Percentiles rank a stretch among this genome's conserved stretches.
Conservation (phyloP, 805 yeast species). For the Metschnikowia kofuensis region DNA sequence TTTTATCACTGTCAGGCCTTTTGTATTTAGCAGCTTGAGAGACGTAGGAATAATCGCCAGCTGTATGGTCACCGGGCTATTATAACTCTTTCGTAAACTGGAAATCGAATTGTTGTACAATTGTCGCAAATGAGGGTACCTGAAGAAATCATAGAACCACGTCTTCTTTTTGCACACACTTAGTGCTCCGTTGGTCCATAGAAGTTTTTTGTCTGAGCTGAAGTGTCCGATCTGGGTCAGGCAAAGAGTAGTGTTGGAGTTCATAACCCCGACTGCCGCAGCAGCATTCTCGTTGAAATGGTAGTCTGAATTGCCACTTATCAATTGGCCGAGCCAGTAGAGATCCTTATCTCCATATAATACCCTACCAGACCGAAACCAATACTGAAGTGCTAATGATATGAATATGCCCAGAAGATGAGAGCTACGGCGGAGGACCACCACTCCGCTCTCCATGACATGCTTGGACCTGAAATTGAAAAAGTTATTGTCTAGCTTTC, state of each 20-base stretch:
- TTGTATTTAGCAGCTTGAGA: slow-evolving; percentile 4
- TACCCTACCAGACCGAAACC: slow-evolving; percentile 19
- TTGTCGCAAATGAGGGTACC: slow-evolving; percentile 7
- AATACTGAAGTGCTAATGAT: slow-evolving; percentile 12
- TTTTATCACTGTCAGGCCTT: neutral
- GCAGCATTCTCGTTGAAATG: slow-evolving; percentile 21
- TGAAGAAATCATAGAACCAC: slow-evolving; percentile 12
- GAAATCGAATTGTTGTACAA: slow-evolving; percentile 5
- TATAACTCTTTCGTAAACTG: slow-evolving; percentile 7
- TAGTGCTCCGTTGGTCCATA: slow-evolving; percentile 32
- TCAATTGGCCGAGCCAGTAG: slow-evolving; percentile 28
- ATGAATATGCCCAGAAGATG: slow-evolving; percentile 19
- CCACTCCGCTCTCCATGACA: slow-evolving; percentile 37
- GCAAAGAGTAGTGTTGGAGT: slow-evolving; percentile 17
- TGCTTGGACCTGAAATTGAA: slow-evolving; percentile 21
- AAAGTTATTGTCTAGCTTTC: slow-evolving; percentile 12
- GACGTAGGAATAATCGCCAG: slow-evolving; percentile 13
- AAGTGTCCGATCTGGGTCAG: slow-evolving; percentile 27
- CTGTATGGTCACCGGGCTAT: slow-evolving; percentile 2
- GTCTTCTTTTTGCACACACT: slow-evolving; percentile 20
- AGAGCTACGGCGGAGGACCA: slow-evolving; percentile 21
- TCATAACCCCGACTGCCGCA: slow-evolving; percentile 21
- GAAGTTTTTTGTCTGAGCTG: slow-evolving; percentile 13
- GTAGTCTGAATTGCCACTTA: slow-evolving; percentile 20
- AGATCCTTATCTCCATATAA: slow-evolving; percentile 28